Evolutionary conservation across 2,329 filamentous ascomycete genomes (phyloP).

Genomic region (Trichoderma koningiopsis): DNA sequence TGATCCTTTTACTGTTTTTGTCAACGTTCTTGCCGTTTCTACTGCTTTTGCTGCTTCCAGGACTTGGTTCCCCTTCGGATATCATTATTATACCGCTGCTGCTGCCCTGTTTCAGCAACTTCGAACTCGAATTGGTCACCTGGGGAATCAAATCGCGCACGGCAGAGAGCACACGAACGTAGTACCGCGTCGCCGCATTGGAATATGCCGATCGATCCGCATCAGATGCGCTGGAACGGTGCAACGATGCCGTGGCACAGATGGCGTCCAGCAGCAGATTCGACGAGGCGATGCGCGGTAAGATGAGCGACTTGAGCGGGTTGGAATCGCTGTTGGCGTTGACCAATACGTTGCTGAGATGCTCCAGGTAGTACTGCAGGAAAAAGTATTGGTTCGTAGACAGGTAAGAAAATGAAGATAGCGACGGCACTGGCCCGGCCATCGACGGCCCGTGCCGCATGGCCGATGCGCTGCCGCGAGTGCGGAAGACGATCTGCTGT

Average conservation of each 20-base stretch:
- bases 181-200: slow-evolving; percentile 16
- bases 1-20: not conserved
- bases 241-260: slow-evolving; percentile 8
- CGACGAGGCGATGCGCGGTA: slow-evolving; percentile 17
- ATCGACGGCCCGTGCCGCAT: slow-evolving; percentile 1
- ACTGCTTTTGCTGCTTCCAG: not conserved
- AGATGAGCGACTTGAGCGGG: slow-evolving; percentile 13
- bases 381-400: slow-evolving; percentile 20
- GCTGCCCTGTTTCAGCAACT: not conserved
- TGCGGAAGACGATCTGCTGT: slow-evolving; percentile 4
- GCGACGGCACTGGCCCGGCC: not conserved
- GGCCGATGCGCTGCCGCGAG: not conserved
- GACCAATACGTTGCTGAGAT: slow-evolving; percentile 15
- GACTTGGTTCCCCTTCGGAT: not conserved
- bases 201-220: not conserved
- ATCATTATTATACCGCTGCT: not conserved
- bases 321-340: slow-evolving; percentile 20
- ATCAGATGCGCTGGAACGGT: not conserved
- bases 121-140: not conserved
- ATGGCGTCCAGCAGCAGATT: slow-evolving; percentile 21
- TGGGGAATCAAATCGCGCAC: slow-evolving; percentile 17
- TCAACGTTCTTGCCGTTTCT: not conserved
- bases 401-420: slow-evolving; percentile 22
- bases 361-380: slow-evolving; percentile 22
- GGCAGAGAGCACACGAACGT: slow-evolving; percentile 16